Conservation (phyloP, 306 rosid species). For the Trifolium repens region DNA sequence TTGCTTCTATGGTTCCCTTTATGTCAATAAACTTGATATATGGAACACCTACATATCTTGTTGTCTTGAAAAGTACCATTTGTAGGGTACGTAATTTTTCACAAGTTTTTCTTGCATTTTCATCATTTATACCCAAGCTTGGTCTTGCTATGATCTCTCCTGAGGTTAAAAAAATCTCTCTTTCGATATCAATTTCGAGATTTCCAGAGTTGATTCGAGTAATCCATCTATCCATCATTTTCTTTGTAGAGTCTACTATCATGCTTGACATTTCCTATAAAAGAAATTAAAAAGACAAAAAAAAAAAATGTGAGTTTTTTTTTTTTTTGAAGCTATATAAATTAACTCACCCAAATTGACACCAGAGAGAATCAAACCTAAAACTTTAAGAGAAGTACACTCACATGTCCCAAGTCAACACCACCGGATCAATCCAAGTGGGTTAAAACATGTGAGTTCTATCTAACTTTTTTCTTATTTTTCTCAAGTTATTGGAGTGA, state of each 20-base stretch:
- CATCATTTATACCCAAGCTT: constrained; percentile 65
- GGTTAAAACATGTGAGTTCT: no score
- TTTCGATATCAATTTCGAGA: constrained; percentile 66
- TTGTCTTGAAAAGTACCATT: constrained; percentile 63
- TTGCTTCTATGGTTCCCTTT: constrained; percentile 59
- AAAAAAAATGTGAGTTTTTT: no score
- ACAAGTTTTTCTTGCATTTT: constrained; percentile 46
- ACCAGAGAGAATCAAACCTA: no score
- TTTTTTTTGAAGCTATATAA: no score
- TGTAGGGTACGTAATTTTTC: constrained; percentile 65
- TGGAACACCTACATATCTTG: constrained; percentile 82
- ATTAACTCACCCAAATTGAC: no score
- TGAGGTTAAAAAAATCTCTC: constrained; percentile 55
- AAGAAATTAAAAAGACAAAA: no score
- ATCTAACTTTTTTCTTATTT: no score
- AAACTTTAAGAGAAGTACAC: no score
- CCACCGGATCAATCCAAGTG: no score
- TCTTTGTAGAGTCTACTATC: constrained; percentile 62
- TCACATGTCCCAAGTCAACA: no score
- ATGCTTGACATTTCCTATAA: constrained; percentile 55
- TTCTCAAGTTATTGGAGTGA: no score
- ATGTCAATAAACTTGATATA: constrained; percentile 54
- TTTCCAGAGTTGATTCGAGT: constrained; percentile 47
- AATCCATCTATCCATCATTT: constrained; percentile 66
- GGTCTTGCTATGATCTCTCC: constrained; percentile 84